Percentiles rank a stretch among this genome's conserved stretches.
These are phyloP conservation scores for Huiozyma naganishii DNA, from an alignment of 805 yeast genomes.

Conservation along the genomic window DNA sequence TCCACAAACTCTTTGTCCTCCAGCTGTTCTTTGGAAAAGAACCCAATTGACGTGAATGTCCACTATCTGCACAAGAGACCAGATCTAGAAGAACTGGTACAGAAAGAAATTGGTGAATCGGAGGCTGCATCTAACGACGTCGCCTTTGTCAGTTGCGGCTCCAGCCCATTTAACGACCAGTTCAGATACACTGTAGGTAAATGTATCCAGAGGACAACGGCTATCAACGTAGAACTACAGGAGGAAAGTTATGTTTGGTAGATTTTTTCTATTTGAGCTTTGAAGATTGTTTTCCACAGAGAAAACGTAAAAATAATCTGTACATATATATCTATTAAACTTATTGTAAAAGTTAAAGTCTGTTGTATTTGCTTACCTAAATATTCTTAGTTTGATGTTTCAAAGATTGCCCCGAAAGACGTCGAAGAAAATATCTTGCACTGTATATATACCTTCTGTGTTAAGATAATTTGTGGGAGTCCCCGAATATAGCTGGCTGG, in stretches of 20 bases:
- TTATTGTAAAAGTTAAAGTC: neutral
- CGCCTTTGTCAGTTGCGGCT: slow-evolving; percentile 56
- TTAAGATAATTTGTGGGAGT: no score
- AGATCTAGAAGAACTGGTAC: slow-evolving; percentile 30
- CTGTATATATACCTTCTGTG: no score
- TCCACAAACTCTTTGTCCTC: neutral
- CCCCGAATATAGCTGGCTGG: no score
- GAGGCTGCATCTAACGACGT: slow-evolving; percentile 32
- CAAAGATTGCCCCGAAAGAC: no score
- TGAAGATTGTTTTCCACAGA: neutral
- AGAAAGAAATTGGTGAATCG: slow-evolving; percentile 24
- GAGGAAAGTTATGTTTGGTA: slow-evolving; percentile 29
- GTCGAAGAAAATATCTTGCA: no score
- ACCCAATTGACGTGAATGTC: slow-evolving; percentile 1
- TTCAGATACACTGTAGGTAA: slow-evolving; percentile 38
- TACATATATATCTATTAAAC: neutral
- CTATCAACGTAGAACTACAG: slow-evolving; percentile 23
- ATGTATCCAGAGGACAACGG: slow-evolving; percentile 22
- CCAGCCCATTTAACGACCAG: slow-evolving; percentile 45
- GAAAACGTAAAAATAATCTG: neutral
- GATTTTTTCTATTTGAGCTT: neutral
- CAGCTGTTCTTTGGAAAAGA: neutral
- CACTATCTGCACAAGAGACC: slow-evolving; percentile 37
- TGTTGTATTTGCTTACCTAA: no score
- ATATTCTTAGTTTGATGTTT: no score